Evolutionary conservation across 2,329 filamentous ascomycete species (phyloP), one percentile per base, ranked within the genome.

Genomic region (Microsporum audouinii): DNA sequence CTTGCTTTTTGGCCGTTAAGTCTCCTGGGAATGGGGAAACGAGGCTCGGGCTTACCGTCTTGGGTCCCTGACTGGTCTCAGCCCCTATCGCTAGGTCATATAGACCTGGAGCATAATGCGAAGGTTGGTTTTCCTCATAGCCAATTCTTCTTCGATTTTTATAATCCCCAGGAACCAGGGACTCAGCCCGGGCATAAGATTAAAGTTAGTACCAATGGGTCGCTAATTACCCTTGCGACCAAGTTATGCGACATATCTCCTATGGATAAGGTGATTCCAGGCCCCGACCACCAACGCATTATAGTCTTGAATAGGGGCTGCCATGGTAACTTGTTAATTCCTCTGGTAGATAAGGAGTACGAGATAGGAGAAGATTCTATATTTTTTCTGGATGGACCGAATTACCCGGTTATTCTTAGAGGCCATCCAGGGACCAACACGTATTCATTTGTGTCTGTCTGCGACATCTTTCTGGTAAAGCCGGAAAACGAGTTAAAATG

Each of bases 41-140:
- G 58, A 23, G 14, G 33, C 10, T 31, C 57, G 29, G 56, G 57
- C 17, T 38, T 61, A 41, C 62, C 59, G 2, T 61, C 62, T 23
- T 63, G 62, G 62, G 62, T 63, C 17, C 62, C 62, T 14, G 62
- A 63, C 23, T 63, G 59, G 59, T 63, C 62, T 33, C 43, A 58
- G 38, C n/a, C 10, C 23, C 17, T 58, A 14, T n/a, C 17, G 27
- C 10, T 14, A 8, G 23, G 14, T 29, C 2, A 5, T 49, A 12
- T 29, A 10, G 38, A 39, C 8, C 14, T 12, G 38, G 38, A 39
- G 38, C 14, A 12, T 3, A 39, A 12, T 39, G 14, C 34, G 10
- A 2, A 39, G 38, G 17, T 23, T 23, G 17, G 17, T 23, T 23
- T 23, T 23, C 17, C 17, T 23, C 17, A 23, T 23, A 23, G 1